Evolutionary conservation across 1,284 basidiomycete species (phyloP).

Genomic region (Neonothopanus nambi): DNA sequence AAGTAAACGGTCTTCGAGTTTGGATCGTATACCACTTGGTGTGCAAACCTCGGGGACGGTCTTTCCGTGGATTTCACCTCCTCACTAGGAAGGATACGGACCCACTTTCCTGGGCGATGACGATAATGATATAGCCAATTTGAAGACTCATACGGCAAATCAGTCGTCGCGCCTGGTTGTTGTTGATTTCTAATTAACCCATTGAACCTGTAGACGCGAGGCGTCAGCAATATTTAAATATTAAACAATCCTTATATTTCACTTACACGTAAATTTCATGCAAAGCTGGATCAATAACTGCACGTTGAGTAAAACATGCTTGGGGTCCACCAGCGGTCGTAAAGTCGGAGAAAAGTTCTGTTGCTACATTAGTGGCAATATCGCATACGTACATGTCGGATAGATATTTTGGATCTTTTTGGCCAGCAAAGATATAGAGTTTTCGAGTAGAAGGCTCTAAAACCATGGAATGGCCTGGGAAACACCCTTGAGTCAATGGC

Average conservation of each 20-base stretch:
- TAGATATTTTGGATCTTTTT: slow-evolving; percentile 61
- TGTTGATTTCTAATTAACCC: slow-evolving; percentile 51
- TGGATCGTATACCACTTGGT: slow-evolving; percentile 73
- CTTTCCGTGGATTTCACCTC: slow-evolving; percentile 27
- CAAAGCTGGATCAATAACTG: slow-evolving; percentile 61
- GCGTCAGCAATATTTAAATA: slow-evolving; percentile 2
- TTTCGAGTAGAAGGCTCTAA: slow-evolving; percentile 58
- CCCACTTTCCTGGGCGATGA: slow-evolving; percentile 62
- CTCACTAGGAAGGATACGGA: slow-evolving; percentile 42
- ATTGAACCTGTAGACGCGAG: slow-evolving; percentile 47
- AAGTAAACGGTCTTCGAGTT: slow-evolving; percentile 57
- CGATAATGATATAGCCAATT: slow-evolving; percentile 69
- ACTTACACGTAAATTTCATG: slow-evolving; percentile 75
- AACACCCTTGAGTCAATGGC: slow-evolving; percentile 1
- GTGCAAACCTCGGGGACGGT: slow-evolving; percentile 65
- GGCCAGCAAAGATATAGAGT: slow-evolving; percentile 72
- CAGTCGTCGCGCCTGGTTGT: slow-evolving; percentile 39
- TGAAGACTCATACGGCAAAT: slow-evolving; percentile 47
- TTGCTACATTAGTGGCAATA: slow-evolving; percentile 55
- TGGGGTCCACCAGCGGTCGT: slow-evolving; percentile 59
- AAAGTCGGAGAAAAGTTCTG: slow-evolving; percentile 64
- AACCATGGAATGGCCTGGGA: slow-evolving; percentile 74
- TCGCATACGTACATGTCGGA: slow-evolving; percentile 77
- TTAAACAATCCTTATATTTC: slow-evolving; percentile 2
- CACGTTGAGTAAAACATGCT: slow-evolving; percentile 69